Conservation (phyloP, 106 monocot species). For the Apostasia ramifera region DNA sequence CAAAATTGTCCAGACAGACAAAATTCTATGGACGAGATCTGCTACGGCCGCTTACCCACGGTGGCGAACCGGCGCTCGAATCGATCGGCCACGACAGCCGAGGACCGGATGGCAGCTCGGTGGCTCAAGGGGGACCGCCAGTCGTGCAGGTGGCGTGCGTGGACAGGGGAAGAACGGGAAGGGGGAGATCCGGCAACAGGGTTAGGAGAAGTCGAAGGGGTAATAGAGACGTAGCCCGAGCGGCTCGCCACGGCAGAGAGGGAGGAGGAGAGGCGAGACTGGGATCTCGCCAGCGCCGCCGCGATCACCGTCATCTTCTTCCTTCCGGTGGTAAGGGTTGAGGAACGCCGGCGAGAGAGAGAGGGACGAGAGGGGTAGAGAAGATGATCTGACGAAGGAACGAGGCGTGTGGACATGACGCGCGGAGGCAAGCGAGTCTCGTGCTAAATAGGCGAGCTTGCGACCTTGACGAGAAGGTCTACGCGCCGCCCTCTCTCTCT, state of each 20-base stretch:
- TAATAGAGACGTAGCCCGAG: conserved; percentile 3
- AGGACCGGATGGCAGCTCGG: conserved; percentile 55
- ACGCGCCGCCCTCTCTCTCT: too few species aligned
- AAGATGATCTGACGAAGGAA: not conserved
- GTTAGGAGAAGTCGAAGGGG: not conserved
- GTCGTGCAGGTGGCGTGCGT: conserved; percentile 34
- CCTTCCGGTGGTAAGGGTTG: not conserved
- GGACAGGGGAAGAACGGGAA: not conserved
- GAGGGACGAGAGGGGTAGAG: not conserved
- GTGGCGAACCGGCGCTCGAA: conserved; percentile 67
- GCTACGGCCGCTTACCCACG: conserved; percentile 24
- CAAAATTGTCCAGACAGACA: not conserved
- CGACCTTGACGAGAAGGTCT: too few species aligned
- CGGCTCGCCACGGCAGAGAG: conserved; percentile 15
- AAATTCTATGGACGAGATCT: not conserved
- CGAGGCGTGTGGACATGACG: not conserved
- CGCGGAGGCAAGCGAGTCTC: too few species aligned
- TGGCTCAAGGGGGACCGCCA: conserved; percentile 67
- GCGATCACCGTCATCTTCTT: conserved; percentile 26
- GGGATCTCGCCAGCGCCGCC: conserved; percentile 17
- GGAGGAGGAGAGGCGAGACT: conserved; percentile 18
- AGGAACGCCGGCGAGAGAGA: not conserved
- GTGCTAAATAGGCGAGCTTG: too few species aligned
- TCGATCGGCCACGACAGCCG: conserved; percentile 37
- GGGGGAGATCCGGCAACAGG: not conserved